Evolutionary conservation across 495 filamentous ascomycete species (phyloP).

Genomic region (Daldinia vernicosa): DNA sequence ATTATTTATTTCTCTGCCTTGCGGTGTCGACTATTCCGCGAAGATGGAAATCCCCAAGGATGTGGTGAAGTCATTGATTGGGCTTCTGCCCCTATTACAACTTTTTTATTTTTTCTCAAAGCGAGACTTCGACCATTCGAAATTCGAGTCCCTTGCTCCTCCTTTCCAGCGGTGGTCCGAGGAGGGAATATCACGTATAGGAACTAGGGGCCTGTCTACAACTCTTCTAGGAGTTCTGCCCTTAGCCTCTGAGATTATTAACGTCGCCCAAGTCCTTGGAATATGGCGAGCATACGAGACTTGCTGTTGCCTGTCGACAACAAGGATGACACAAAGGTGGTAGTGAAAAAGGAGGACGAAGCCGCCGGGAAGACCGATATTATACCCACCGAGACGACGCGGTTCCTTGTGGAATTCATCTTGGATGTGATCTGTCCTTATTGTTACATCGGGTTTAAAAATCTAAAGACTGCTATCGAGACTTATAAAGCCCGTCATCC

Average conservation of each 20-base stretch:
- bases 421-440: constrained; percentile 83
- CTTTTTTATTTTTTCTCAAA: background rate
- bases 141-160: background rate
- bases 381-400: constrained; percentile 26
- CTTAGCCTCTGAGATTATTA: background rate
- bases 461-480: constrained; percentile 72
- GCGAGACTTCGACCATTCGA: background rate
- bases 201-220: constrained; percentile 1
- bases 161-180: background rate
- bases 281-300: constrained; percentile 35
- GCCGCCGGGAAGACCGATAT: background rate
- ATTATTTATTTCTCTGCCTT: background rate
- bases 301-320: constrained; percentile 11
- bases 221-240: constrained; percentile 37
- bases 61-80: constrained; percentile 6
- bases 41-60: background rate
- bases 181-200: background rate
- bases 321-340: background rate
- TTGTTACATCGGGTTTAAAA: constrained; percentile 84
- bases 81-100: constrained; percentile 10
- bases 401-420: constrained; percentile 76
- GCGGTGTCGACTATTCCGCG: background rate
- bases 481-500: constrained; percentile 66
- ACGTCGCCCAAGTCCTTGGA: background rate
- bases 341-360: background rate